Percentiles rank a stretch among this genome's conserved stretches.
phyloP scores from a whole-genome alignment of 139 green algal species.

The Eudorina sp. region DNA sequence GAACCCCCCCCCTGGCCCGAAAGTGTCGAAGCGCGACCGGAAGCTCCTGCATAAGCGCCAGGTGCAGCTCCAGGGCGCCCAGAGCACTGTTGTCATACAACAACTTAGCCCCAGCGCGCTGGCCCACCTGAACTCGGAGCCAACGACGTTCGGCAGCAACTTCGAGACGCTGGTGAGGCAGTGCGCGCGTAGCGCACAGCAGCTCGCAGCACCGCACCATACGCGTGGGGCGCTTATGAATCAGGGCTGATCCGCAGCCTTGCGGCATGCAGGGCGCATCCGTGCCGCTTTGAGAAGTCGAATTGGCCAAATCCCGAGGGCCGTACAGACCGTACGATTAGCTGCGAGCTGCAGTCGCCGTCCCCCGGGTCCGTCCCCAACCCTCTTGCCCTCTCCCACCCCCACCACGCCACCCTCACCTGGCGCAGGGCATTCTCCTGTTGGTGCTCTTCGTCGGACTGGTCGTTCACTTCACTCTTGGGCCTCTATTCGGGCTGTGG shows the following conservation, averaged over 20 bases:
- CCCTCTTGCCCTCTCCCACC: neutral
- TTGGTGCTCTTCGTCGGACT: conserved; percentile 13
- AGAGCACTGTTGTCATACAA: conserved; percentile 15
- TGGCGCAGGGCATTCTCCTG: conserved; percentile 11
- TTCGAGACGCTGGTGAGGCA: conserved; percentile 25
- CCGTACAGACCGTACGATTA: no score
- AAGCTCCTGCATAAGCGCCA: conserved; percentile 36
- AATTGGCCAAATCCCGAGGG: no score
- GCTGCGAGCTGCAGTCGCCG: no score
- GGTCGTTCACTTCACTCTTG: neutral
- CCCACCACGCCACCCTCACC: neutral
- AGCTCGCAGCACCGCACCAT: no score
- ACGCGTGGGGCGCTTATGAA: no score
- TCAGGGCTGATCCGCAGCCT: no score
- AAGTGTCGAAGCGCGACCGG: neutral
- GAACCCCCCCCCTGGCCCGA: conserved; percentile 1
- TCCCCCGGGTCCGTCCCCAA: neutral
- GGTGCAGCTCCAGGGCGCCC: conserved; percentile 2
- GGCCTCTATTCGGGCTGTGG: conserved; percentile 13
- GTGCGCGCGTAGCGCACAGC: no score
- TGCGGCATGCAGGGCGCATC: no score
- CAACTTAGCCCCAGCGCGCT: conserved; percentile 21
- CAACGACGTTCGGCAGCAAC: neutral
- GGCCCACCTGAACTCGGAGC: neutral
- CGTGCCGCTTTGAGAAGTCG: no score